These are phyloP conservation scores for Pseudocohnilembus persalinus DNA, from an alignment of 169 alveolate genomes.

Conservation along the genomic window DNA sequence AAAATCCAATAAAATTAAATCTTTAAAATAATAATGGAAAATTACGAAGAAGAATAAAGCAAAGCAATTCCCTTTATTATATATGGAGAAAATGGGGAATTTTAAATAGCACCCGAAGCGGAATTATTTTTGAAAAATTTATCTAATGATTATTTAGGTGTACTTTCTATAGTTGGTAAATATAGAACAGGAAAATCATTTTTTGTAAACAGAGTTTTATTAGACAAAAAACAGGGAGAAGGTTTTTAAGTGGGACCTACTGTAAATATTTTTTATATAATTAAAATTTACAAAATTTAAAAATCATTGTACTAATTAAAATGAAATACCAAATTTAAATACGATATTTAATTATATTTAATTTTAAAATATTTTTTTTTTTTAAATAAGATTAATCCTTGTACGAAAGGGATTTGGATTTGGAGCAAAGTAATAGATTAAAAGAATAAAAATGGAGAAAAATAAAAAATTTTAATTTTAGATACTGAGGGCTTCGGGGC, in stretches of 20 bases:
- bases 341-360: too few relatives aligned
- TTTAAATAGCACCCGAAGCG: constrained; percentile 23
- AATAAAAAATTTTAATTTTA: constrained; percentile 62
- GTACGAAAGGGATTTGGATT: constrained; percentile 82
- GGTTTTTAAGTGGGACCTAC: constrained; percentile 84
- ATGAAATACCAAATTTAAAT: too few relatives aligned
- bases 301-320: too few relatives aligned
- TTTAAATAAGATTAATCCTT: constrained; percentile 57
- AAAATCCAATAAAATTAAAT: background rate
- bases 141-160: constrained; percentile 61
- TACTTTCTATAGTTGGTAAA: constrained; percentile 79
- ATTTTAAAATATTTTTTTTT: too few relatives aligned
- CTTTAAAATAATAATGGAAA: background rate
- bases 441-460: constrained; percentile 49
- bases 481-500: constrained; percentile 82
- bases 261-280: constrained; percentile 1
- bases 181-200: constrained; percentile 83
- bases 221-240: constrained; percentile 46
- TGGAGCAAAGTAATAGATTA: constrained; percentile 71
- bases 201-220: constrained; percentile 69
- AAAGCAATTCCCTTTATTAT: constrained; percentile 28
- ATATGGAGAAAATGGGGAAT: constrained; percentile 7
- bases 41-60: background rate
- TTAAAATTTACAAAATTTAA: too few relatives aligned
- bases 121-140: constrained; percentile 20